phyloP scores from a whole-genome alignment of 2,329 filamentous ascomycete genomes.

The Geosmithia flava region DNA sequence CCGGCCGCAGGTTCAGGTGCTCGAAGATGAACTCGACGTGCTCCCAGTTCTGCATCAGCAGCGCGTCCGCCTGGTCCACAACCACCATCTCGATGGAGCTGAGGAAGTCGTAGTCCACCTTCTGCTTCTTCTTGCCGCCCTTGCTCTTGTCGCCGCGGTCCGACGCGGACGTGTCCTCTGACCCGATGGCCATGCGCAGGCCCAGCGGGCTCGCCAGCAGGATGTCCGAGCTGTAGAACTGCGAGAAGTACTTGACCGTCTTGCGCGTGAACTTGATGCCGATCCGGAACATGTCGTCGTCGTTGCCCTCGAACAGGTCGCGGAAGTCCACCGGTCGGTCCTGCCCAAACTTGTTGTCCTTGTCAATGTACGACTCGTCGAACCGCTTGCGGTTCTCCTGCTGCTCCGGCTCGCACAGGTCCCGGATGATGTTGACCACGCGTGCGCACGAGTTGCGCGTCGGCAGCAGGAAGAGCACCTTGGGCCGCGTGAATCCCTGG shows the following conservation, averaged over 20 bases:
- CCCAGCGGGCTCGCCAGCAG: constrained; percentile 86
- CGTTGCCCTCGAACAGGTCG: constrained; percentile 85
- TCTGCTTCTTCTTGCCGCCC: constrained; percentile 6
- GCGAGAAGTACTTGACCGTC: constrained; percentile 85
- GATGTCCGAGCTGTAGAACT: constrained; percentile 94
- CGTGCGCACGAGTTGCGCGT: constrained; percentile 77
- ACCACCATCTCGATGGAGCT: constrained; percentile 87
- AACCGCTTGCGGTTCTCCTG: constrained; percentile 94
- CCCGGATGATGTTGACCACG: constrained; percentile 64
- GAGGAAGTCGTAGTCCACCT: constrained; percentile 76
- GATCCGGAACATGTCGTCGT: constrained; percentile 92
- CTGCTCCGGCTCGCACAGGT: constrained; percentile 70
- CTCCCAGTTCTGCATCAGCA: constrained; percentile 98
- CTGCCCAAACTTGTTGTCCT: constrained; percentile 50
- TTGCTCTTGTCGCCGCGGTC: constrained; percentile 24
- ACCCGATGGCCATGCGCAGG: constrained; percentile 79
- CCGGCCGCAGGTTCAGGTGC: constrained; percentile 82
- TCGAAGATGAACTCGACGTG: constrained; percentile 87
- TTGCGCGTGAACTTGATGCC: constrained; percentile 97
- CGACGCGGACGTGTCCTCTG: constrained; percentile 35
- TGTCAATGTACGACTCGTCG: constrained; percentile 65
- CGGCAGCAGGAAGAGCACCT: constrained; percentile 80
- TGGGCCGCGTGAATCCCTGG: constrained; percentile 90
- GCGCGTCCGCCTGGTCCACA: constrained; percentile 82
- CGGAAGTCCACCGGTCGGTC: constrained; percentile 78